phyloP scores from a whole-genome alignment of 768 basidiomycete species.

The Agaricus subrufescens region DNA sequence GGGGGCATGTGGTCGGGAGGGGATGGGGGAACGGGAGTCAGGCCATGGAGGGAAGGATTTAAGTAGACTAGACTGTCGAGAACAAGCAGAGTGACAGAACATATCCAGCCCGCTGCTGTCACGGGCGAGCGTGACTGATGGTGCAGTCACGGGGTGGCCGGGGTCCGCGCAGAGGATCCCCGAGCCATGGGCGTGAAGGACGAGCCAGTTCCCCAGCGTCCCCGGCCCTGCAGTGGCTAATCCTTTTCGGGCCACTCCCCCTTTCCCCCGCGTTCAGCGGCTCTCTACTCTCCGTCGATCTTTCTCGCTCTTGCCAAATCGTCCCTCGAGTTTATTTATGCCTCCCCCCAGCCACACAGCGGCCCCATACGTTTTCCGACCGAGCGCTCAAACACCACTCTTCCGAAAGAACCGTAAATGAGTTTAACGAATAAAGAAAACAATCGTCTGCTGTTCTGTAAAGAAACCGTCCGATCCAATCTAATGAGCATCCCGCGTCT shows the following conservation, averaged over 20 bases:
- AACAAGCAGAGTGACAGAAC: neutral
- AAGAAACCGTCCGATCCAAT: neutral
- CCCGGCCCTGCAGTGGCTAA: conserved; percentile 3
- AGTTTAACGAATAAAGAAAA: neutral
- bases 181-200: too few species aligned
- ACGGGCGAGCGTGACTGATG: neutral
- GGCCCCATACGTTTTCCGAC: too few species aligned
- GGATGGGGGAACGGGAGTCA: conserved; percentile 1
- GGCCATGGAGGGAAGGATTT: conserved; percentile 6
- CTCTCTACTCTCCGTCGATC: neutral
- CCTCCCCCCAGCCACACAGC: neutral
- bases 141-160: too few species aligned
- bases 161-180: too few species aligned
- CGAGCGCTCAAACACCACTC: too few species aligned
- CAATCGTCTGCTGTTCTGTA: neutral
- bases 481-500: conserved; percentile 1
- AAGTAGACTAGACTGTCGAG: neutral
- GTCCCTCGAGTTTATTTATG: neutral
- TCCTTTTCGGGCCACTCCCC: conserved; percentile 11
- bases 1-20: conserved; percentile 28
- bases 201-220: conserved; percentile 4
- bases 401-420: neutral
- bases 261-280: conserved; percentile 13
- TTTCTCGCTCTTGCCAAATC: neutral
- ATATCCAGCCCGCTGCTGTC: neutral